phyloP scores from a whole-genome alignment of 2,329 filamentous ascomycete genomes.

The Nannizziopsis arthrosporioides region DNA sequence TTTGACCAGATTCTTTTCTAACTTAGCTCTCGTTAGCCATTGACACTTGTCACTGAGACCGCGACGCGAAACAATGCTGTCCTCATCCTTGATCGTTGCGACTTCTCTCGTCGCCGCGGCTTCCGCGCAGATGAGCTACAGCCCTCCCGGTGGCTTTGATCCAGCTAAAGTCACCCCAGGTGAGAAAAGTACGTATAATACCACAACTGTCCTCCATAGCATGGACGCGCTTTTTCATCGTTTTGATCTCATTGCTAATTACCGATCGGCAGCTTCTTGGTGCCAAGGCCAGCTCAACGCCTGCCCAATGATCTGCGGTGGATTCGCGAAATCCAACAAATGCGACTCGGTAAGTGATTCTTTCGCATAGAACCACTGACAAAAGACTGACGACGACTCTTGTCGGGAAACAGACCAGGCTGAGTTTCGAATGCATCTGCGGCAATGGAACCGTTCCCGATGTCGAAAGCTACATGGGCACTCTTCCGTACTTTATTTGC shows the following conservation, averaged over 20 bases:
- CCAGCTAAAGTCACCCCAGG: slow-evolving; percentile 29
- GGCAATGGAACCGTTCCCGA: slow-evolving; percentile 44
- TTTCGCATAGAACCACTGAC: background rate
- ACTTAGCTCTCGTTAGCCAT: background rate
- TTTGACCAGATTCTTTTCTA: background rate
- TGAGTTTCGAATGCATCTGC: slow-evolving; percentile 49
- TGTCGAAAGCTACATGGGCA: slow-evolving; percentile 45
- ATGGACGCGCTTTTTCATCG: background rate
- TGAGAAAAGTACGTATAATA: slow-evolving; percentile 22
- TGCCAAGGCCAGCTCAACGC: slow-evolving; percentile 48
- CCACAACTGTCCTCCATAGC: no score
- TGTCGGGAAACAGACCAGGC: slow-evolving; percentile 31
- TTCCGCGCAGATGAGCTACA: slow-evolving; percentile 31
- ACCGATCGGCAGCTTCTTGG: slow-evolving; percentile 37
- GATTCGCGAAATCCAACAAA: slow-evolving; percentile 38
- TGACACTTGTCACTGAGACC: background rate
- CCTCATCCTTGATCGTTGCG: slow-evolving; percentile 36
- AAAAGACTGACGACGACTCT: background rate
- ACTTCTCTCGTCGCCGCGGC: slow-evolving; percentile 37
- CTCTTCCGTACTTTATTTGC: slow-evolving; percentile 52
- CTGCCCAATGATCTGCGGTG: slow-evolving; percentile 50
- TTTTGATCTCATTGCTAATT: background rate
- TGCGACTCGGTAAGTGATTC: slow-evolving; percentile 45
- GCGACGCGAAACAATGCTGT: slow-evolving; percentile 25
- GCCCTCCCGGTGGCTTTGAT: slow-evolving; percentile 33